Conservation (phyloP, 306 rosid species). For the Glycine latifolia region DNA sequence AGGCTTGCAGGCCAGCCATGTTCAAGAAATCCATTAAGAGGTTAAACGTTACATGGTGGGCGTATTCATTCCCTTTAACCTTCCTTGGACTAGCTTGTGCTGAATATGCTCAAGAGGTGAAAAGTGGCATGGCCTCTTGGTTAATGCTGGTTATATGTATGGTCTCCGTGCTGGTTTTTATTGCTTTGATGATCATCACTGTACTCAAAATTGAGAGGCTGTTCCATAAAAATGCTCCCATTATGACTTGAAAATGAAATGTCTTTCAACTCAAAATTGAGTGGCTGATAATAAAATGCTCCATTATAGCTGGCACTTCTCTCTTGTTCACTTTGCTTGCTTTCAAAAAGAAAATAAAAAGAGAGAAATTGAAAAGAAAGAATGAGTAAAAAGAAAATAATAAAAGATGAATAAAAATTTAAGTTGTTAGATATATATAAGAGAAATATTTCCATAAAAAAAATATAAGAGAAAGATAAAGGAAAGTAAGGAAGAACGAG, state of each 20-base stretch:
- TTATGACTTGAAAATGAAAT: background rate
- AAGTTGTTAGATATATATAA: background rate
- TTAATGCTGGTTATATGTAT: constrained; percentile 49
- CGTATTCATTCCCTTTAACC: constrained; percentile 59
- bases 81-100: constrained; percentile 58
- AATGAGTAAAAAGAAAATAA: background rate
- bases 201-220: constrained; percentile 49
- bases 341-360: too few species aligned
- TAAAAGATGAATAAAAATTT: background rate
- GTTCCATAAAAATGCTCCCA: constrained; percentile 36
- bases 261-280: background rate
- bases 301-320: background rate
- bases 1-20: constrained; percentile 61
- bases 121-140: constrained; percentile 44
- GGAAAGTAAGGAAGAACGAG: too few species aligned
- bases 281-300: background rate
- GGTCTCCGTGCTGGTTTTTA: constrained; percentile 53
- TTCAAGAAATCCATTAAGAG: constrained; percentile 65
- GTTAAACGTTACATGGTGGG: constrained; percentile 60
- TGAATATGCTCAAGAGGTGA: constrained; percentile 55
- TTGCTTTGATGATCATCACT: constrained; percentile 53
- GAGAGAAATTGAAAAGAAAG: background rate
- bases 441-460: too few species aligned
- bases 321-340: background rate
- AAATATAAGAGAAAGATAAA: too few species aligned